Percentiles rank a stretch among this genome's conserved stretches.
These are phyloP conservation scores for Thecaphora thlaspeos DNA, from an alignment of 1,284 basidiomycete genomes.

Conservation along the genomic window DNA sequence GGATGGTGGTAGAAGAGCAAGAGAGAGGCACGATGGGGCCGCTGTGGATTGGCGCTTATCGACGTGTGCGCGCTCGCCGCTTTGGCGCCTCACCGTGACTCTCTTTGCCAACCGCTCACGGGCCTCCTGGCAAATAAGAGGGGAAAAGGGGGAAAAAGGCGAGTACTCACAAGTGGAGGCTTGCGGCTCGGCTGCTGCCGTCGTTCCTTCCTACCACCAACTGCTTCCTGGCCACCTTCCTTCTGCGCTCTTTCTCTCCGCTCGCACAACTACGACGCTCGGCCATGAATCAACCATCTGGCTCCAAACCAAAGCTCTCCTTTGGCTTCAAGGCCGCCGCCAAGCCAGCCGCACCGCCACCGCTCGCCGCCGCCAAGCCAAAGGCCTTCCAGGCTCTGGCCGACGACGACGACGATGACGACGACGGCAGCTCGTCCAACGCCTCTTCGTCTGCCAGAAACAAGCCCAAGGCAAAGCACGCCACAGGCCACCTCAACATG, in stretches of 20 bases:
- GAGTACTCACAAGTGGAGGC: too few species aligned
- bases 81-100: too few species aligned
- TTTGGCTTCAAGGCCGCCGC: conserved; percentile 32
- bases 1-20: not conserved
- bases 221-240: too few species aligned
- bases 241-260: too few species aligned
- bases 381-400: conserved; percentile 15
- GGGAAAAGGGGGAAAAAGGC: too few species aligned
- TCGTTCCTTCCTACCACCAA: too few species aligned
- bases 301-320: conserved; percentile 25
- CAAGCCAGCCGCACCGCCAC: not conserved
- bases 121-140: too few species aligned
- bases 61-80: too few species aligned
- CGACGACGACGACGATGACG: conserved; percentile 25
- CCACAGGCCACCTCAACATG: not conserved
- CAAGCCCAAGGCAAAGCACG: not conserved
- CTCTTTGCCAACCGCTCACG: too few species aligned
- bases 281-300: not conserved
- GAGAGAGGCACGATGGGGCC: too few species aligned
- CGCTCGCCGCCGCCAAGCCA: conserved; percentile 1
- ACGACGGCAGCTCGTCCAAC: conserved; percentile 8
- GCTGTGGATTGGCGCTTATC: too few species aligned
- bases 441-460: not conserved
- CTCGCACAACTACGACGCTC: not conserved
- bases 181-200: too few species aligned